A percentile compares a stretch with the other conserved stretches of the same genome.
Evolutionary conservation across 2,329 filamentous ascomycete species (phyloP).

Genomic region (Nemania sp.): DNA sequence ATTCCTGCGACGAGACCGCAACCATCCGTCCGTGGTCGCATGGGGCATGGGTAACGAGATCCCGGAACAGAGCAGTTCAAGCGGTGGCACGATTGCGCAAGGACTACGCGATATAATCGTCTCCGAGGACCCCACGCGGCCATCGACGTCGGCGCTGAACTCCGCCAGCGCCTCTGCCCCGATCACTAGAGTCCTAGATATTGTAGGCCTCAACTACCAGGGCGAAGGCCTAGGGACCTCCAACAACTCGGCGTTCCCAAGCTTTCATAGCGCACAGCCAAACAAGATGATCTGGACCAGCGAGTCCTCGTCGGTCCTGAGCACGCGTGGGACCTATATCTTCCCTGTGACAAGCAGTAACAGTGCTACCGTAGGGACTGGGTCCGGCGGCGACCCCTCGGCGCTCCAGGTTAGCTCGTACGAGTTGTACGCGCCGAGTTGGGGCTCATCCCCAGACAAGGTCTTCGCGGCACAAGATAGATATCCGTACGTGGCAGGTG

Average conservation of each 20-base stretch:
- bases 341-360: conserved; percentile 61
- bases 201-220: conserved; percentile 67
- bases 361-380: conserved; percentile 55
- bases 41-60: conserved; percentile 69
- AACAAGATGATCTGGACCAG: conserved; percentile 60
- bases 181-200: conserved; percentile 58
- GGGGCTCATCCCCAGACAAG: conserved; percentile 64
- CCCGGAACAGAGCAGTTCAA: conserved; percentile 55
- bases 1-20: conserved; percentile 66
- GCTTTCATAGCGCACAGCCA: conserved; percentile 60
- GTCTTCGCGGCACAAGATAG: conserved; percentile 63
- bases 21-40: conserved; percentile 64
- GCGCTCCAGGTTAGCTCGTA: conserved; percentile 60
- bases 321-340: conserved; percentile 63
- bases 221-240: conserved; percentile 57
- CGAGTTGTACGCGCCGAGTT: conserved; percentile 62
- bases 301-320: conserved; percentile 60
- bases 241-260: conserved; percentile 27
- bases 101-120: conserved; percentile 57
- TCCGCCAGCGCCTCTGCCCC: conserved; percentile 55
- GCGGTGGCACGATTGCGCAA: conserved; percentile 43
- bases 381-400: conserved; percentile 55
- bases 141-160: conserved; percentile 61
- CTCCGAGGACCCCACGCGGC: conserved; percentile 62
- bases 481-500: conserved; percentile 64